phyloP scores from a whole-genome alignment of 164 flowering plant species.

The Houttuynia cordata region DNA sequence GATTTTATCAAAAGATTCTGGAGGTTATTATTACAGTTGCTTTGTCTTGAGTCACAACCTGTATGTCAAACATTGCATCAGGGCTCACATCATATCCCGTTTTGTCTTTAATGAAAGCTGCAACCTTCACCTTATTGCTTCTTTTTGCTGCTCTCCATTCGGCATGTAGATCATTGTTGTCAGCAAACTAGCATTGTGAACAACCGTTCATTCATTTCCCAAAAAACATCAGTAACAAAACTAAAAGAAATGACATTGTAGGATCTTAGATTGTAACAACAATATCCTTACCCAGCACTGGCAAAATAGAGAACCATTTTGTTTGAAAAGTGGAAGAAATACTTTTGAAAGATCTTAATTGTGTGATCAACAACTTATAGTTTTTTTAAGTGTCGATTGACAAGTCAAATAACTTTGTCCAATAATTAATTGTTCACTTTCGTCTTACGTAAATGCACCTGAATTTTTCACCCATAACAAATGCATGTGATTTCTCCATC shows the following conservation, averaged over 20 bases:
- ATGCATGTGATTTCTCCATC: neutral
- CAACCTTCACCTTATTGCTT: slow-evolving; percentile 70
- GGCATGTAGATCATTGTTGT: slow-evolving; percentile 66
- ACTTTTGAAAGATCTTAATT: neutral
- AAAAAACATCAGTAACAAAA: too few relatives aligned
- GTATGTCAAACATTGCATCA: slow-evolving; percentile 91
- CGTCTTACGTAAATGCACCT: neutral
- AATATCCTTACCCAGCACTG: neutral
- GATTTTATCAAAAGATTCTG: neutral
- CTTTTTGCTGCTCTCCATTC: slow-evolving; percentile 79
- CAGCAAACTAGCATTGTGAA: slow-evolving; percentile 48
- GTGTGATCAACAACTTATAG: neutral
- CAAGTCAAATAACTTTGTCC: neutral
- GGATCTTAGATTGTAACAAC: neutral
- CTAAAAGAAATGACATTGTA: too few relatives aligned
- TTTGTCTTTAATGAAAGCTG: slow-evolving; percentile 55
- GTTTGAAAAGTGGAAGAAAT: neutral
- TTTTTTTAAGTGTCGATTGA: neutral
- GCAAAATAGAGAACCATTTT: neutral
- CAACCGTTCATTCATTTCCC: neutral
- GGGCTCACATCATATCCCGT: slow-evolving; percentile 83
- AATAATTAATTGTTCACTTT: too few relatives aligned
- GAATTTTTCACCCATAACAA: too few relatives aligned
- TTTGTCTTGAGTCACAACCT: slow-evolving; percentile 27
- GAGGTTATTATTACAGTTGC: neutral